Evolutionary conservation across 306 rosid genomes (phyloP).

Genomic region (Quercus variabilis): DNA sequence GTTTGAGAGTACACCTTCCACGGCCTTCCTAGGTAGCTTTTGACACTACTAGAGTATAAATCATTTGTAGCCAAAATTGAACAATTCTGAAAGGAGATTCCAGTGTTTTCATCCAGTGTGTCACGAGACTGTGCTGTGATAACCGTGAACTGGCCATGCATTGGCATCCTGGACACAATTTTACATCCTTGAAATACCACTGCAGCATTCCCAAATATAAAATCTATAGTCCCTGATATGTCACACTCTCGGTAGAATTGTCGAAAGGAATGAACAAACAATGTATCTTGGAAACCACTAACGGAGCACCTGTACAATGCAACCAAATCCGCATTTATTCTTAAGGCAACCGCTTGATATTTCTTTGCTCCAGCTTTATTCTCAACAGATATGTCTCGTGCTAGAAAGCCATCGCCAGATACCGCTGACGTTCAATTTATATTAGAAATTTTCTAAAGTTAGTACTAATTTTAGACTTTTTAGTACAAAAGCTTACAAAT

Average conservation of each 20-base stretch:
- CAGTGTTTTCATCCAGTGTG: conserved; percentile 55
- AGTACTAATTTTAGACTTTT: too few species aligned
- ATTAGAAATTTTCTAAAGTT: too few species aligned
- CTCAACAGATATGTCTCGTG: conserved; percentile 61
- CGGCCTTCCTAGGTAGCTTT: conserved; percentile 75
- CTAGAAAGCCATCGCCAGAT: conserved; percentile 80
- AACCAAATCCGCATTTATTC: conserved; percentile 67
- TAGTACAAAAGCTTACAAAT: too few species aligned
- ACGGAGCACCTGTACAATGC: conserved; percentile 61
- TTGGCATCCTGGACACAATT: conserved; percentile 52
- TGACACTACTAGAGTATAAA: conserved; percentile 29
- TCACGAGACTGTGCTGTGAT: conserved; percentile 73
- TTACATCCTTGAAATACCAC: conserved; percentile 59
- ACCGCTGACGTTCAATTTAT: conserved; percentile 37
- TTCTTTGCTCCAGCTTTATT: conserved; percentile 72
- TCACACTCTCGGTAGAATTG: conserved; percentile 85
- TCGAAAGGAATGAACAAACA: conserved; percentile 70
- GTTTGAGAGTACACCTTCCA: conserved; percentile 64
- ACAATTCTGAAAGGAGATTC: conserved; percentile 76
- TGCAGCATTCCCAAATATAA: conserved; percentile 78
- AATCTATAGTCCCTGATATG: conserved; percentile 73
- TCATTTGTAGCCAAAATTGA: conserved; percentile 51
- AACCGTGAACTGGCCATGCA: conserved; percentile 57
- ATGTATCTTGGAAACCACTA: conserved; percentile 65
- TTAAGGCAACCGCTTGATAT: conserved; percentile 73